Evolutionary conservation across 306 rosid species (phyloP).

Genomic region (Vigna hirtella): DNA sequence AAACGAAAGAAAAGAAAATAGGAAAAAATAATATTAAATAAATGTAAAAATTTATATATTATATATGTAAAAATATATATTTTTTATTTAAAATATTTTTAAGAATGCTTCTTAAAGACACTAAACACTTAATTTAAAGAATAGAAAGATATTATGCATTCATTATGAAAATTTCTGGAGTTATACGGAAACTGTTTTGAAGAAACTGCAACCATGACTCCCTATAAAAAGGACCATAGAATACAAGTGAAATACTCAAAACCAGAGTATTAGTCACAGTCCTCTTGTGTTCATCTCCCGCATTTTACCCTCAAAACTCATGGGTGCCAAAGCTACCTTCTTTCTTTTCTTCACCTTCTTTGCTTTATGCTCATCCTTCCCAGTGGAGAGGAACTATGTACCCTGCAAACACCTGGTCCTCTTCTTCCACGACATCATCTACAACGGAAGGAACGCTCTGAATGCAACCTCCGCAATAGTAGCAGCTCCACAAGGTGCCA

Average conservation of each 20-base stretch:
- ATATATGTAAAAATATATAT: no score
- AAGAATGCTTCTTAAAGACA: no score
- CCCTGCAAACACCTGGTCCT: constrained; percentile 71
- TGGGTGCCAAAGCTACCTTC: constrained; percentile 46
- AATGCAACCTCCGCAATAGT: constrained; percentile 80
- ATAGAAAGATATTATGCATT: no score
- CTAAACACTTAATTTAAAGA: no score
- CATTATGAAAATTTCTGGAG: no score
- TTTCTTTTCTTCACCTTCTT: constrained; percentile 36
- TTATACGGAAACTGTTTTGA: no score
- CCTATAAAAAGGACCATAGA: not conserved
- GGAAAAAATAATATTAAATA: no score
- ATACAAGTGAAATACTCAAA: not conserved
- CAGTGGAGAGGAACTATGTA: constrained; percentile 5
- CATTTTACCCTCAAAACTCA: not conserved
- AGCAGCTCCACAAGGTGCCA: constrained; percentile 70
- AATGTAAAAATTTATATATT: no score
- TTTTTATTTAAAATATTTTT: no score
- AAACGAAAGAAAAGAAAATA: no score
- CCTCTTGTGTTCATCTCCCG: not conserved
- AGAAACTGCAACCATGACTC: not conserved
- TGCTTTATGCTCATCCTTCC: constrained; percentile 44
- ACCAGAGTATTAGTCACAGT: not conserved
- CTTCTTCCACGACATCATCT: constrained; percentile 72
- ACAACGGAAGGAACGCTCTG: constrained; percentile 64